Base-by-base conservation (phyloP, 2,329 filamentous ascomycete genomes). In the Leptosphaerulina australis region DNA sequence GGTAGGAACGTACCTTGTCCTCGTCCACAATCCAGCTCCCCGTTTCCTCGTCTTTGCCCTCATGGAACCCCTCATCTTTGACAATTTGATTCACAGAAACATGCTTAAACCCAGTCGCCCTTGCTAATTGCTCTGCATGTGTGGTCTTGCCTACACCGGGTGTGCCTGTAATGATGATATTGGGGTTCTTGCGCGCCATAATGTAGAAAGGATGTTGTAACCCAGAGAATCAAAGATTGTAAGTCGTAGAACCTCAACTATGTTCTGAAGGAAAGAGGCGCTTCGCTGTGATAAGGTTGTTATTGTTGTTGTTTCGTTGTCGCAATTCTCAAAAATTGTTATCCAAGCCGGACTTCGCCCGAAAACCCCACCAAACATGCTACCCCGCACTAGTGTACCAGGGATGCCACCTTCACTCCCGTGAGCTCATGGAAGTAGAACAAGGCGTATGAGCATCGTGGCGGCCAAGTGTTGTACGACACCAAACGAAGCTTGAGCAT, bases 121-220 rank as follows among this genome's bases (percentile, higher is more conserved):
- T 81, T 5, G 90, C 90, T 38, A 99, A 78, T 64, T 85, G 81
- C 73, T 96, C 90, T 69, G 89, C 90, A 72, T 96, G 92, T 6
- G 90, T 95, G 14, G 92, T 96, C 78, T 99, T 99, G 68, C 94
- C 94, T 21, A 95, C 91, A 46, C 94, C 94, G 0, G 94, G 94
- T 15, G 94, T 99, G 58, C 94, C 94, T 30, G 94, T 97, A 60
- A 99, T 82, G 62, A 99, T 88, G 66, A 99, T 91, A 74, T 97
- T 99, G 22, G 94, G 94, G 56, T 70, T 68, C 48, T 70, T 72
- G 49, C 77, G 74, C 53, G 72, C 66, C 70, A 75, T 76, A 15
- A 33, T 55, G 41, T n/a, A n/a, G n/a, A n/a, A n/a, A n/a, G n/a
- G n/a, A n/a, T n/a, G n/a, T n/a, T n/a, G n/a, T n/a, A n/a, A n/a